A percentile compares a stretch with the other conserved stretches of the same genome.
These are phyloP conservation scores for Nemania diffusa DNA, from an alignment of 2,329 filamentous ascomycete genomes.

Conservation along the genomic window DNA sequence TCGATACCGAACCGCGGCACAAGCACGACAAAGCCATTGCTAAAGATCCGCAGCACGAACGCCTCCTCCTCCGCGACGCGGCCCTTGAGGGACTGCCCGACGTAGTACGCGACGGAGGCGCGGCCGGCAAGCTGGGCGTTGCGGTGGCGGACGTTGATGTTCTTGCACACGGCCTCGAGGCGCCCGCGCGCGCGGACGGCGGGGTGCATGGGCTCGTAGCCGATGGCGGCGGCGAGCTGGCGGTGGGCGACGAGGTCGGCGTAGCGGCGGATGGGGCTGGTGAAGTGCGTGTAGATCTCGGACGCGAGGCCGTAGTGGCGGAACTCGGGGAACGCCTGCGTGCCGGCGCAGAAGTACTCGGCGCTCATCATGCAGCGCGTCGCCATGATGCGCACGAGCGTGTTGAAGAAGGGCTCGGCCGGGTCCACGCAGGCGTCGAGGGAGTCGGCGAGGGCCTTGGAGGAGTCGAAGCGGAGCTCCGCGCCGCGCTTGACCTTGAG, in stretches of 20 bases:
- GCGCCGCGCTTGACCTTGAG: constrained; percentile 86
- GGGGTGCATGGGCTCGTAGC: constrained; percentile 87
- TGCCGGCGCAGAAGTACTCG: constrained; percentile 97
- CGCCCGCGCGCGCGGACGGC: constrained; percentile 83
- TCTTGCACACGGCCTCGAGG: constrained; percentile 94
- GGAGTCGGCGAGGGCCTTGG: constrained; percentile 91
- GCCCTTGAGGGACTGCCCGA: constrained; percentile 92
- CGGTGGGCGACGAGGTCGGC: constrained; percentile 95
- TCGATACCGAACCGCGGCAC: constrained; percentile 97
- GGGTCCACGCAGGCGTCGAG: constrained; percentile 85
- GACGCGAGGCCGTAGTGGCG: constrained; percentile 95
- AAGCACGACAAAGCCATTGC: constrained; percentile 96
- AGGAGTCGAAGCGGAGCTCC: constrained; percentile 84
- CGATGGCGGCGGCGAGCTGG: constrained; percentile 94
- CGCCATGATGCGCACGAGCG: constrained; percentile 94
- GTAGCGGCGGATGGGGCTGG: constrained; percentile 94
- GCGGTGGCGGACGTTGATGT: constrained; percentile 96
- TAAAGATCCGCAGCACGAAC: constrained; percentile 97
- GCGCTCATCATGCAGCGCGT: constrained; percentile 99
- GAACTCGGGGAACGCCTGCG: constrained; percentile 93
- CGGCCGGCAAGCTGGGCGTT: constrained; percentile 96
- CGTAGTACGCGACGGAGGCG: constrained; percentile 96
- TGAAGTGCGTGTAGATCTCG: constrained; percentile 99
- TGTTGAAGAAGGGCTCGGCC: constrained; percentile 95
- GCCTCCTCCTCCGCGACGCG: constrained; percentile 82